Evolutionary conservation across 2,329 filamentous ascomycete species (phyloP).

Genomic region (Stachybotrys elegans): DNA sequence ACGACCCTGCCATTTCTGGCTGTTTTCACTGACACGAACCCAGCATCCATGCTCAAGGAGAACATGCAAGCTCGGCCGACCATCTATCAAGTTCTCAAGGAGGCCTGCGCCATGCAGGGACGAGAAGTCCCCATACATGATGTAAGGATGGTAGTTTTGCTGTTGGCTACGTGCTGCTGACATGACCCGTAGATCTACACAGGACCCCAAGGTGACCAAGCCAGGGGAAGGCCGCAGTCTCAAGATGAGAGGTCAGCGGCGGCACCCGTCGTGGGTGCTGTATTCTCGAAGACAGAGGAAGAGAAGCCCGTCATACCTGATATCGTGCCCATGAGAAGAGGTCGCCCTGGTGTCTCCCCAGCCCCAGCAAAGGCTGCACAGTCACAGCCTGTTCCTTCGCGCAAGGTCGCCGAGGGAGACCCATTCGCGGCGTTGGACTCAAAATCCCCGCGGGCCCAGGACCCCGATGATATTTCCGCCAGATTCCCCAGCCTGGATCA

Average conservation of each 20-base stretch:
- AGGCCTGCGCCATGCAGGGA: constrained; percentile 85
- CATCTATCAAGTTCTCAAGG: constrained; percentile 87
- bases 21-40: constrained; percentile 13
- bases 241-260: constrained; percentile 46
- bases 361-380: constrained; percentile 24
- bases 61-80: constrained; percentile 75
- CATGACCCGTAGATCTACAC: too few relatives aligned
- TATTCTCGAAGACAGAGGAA: constrained; percentile 70
- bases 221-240: constrained; percentile 47
- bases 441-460: constrained; percentile 37
- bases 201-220: too few relatives aligned
- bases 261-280: constrained; percentile 67
- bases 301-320: constrained; percentile 75
- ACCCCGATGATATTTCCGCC: constrained; percentile 74
- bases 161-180: too few relatives aligned
- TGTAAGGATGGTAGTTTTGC: constrained; percentile 51
- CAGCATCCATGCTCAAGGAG: constrained; percentile 87
- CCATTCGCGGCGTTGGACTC: constrained; percentile 89
- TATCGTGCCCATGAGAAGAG: constrained; percentile 89
- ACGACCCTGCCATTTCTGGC: neutral
- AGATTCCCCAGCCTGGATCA: constrained; percentile 90
- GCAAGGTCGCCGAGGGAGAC: constrained; percentile 65
- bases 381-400: constrained; percentile 55
- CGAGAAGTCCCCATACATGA: constrained; percentile 84
- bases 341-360: constrained; percentile 50